These are phyloP conservation scores for Leptodermis oblonga DNA, from an alignment of 257 asterid genomes.

Conservation along the genomic window DNA sequence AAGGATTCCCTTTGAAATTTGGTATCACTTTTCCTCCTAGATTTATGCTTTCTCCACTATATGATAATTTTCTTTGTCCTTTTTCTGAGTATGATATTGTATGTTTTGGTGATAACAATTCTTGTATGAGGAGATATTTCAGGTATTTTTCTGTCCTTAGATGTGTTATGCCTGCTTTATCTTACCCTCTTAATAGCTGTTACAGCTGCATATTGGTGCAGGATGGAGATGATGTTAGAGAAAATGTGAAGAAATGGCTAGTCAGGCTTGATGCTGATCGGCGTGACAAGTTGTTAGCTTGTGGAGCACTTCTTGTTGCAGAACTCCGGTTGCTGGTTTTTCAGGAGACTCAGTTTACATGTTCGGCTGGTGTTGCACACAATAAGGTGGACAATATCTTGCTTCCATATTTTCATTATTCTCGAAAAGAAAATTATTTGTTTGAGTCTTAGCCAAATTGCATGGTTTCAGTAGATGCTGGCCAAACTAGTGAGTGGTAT, in stretches of 20 bases:
- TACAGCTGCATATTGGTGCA: slow-evolving; percentile 24
- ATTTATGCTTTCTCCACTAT: neutral
- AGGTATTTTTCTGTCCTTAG: neutral
- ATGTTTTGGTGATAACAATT: neutral
- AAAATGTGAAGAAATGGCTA: slow-evolving; percentile 64
- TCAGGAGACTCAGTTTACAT: slow-evolving; percentile 78
- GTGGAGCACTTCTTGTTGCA: slow-evolving; percentile 90
- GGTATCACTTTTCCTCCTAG: neutral
- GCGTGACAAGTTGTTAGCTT: slow-evolving; percentile 75
- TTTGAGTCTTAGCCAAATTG: slow-evolving; percentile 17
- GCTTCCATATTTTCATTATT: neutral
- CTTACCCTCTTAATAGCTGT: neutral
- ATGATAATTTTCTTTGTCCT: neutral
- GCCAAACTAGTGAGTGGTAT: slow-evolving; percentile 95
- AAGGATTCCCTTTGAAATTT: neutral
- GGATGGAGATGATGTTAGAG: slow-evolving; percentile 44
- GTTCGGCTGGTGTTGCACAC: slow-evolving; percentile 97
- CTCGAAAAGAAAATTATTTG: neutral
- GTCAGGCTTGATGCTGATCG: slow-evolving; percentile 44
- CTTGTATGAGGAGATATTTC: neutral
- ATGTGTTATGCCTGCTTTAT: neutral
- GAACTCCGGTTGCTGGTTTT: slow-evolving; percentile 79
- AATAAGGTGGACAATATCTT: slow-evolving; percentile 57
- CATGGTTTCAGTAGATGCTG: slow-evolving; percentile 65
- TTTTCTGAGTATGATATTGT: neutral